These are phyloP conservation scores for Monosporozyma siamensis DNA, from an alignment of 805 yeast species.

Conservation along the genomic window DNA sequence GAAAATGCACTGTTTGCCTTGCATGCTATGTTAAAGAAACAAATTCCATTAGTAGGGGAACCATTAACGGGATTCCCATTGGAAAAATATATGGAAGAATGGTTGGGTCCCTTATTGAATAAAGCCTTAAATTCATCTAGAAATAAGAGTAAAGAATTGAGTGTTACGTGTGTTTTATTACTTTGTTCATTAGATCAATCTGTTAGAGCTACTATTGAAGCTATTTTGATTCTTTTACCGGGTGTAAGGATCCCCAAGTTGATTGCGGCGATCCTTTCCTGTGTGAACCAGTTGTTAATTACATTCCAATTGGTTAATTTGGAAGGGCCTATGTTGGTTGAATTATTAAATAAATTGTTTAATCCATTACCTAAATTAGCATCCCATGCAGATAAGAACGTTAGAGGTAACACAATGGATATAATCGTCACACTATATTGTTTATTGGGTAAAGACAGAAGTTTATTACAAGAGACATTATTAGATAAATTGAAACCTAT, in stretches of 20 bases:
- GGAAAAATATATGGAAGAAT: constrained; percentile 4
- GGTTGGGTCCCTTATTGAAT: constrained; percentile 47
- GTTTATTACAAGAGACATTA: constrained; percentile 45
- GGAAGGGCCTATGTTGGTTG: neutral
- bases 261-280: constrained; percentile 55
- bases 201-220: constrained; percentile 36
- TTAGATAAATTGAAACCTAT: constrained; percentile 77
- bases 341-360: constrained; percentile 27
- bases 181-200: constrained; percentile 61
- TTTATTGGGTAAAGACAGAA: constrained; percentile 52
- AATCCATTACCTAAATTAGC: constrained; percentile 65
- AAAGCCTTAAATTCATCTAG: constrained; percentile 73
- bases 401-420: constrained; percentile 66
- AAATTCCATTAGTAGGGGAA: neutral
- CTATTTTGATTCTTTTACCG: constrained; percentile 56
- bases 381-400: constrained; percentile 78
- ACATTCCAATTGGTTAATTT: constrained; percentile 19
- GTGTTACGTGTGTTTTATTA: constrained; percentile 52
- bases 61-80: neutral
- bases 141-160: constrained; percentile 58
- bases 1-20: constrained; percentile 65
- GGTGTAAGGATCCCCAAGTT: constrained; percentile 63
- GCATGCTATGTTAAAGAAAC: constrained; percentile 29
- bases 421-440: constrained; percentile 61
- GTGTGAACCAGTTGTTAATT: constrained; percentile 45